Evolutionary conservation across 345 rosid species (phyloP).

Genomic region (Aethionema arabicum): DNA sequence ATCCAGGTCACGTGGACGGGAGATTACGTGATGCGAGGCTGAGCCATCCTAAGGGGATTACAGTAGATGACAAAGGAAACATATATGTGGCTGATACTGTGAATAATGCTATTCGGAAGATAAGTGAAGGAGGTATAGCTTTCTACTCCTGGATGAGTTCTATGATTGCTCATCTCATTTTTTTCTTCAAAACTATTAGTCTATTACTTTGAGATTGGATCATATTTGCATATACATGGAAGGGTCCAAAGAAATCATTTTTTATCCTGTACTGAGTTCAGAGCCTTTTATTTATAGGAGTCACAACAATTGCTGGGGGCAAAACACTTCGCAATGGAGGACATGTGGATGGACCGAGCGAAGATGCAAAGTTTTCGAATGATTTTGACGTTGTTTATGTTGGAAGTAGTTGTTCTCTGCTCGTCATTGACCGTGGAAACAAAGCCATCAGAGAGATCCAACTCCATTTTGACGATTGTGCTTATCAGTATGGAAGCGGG

Average conservation of each 20-base stretch:
- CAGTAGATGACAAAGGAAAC: constrained; percentile 94
- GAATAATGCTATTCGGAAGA: constrained; percentile 95
- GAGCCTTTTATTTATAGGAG: constrained; percentile 51
- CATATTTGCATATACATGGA: neutral
- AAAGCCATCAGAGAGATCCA: constrained; percentile 94
- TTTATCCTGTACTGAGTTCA: constrained; percentile 15
- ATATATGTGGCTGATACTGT: constrained; percentile 85
- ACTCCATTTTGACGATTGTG: constrained; percentile 97
- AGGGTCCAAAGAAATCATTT: neutral
- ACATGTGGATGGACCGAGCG: constrained; percentile 97
- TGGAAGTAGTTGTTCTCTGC: constrained; percentile 96
- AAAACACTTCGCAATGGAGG: constrained; percentile 73
- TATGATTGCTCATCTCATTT: neutral
- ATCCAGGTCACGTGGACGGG: constrained; percentile 90
- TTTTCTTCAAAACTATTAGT: neutral
- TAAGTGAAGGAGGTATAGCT: constrained; percentile 75
- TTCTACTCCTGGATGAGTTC: no score
- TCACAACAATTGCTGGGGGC: constrained; percentile 98
- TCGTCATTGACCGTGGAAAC: constrained; percentile 94
- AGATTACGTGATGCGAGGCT: constrained; percentile 84
- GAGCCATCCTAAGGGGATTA: constrained; percentile 92
- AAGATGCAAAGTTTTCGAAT: constrained; percentile 92
- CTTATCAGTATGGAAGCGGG: constrained; percentile 92
- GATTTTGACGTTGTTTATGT: constrained; percentile 94
- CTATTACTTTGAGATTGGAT: neutral